Evolutionary conservation across 352 stramenopile species (phyloP).

Genomic region (Peronospora destructor): DNA sequence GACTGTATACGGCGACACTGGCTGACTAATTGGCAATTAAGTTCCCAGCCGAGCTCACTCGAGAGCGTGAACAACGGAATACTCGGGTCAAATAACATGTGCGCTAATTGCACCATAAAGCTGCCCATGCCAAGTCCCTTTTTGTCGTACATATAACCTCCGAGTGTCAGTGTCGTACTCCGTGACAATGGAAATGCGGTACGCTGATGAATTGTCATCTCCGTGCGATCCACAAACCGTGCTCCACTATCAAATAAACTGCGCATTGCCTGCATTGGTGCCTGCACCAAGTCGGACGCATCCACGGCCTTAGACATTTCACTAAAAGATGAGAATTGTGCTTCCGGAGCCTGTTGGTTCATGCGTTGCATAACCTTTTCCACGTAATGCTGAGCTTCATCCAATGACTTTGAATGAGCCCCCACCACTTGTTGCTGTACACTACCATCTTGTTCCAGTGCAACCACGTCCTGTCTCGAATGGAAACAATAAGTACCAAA

Average conservation of each 20-base stretch:
- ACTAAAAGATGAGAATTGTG: constrained; percentile 72
- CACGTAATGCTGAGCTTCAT: constrained; percentile 49
- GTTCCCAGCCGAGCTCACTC: constrained; percentile 72
- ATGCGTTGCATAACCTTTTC: constrained; percentile 50
- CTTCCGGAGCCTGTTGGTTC: constrained; percentile 65
- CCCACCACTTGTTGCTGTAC: constrained; percentile 32
- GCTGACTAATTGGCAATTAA: constrained; percentile 70
- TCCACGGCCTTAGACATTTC: constrained; percentile 80
- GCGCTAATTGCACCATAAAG: constrained; percentile 55
- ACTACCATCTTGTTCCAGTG: constrained; percentile 51
- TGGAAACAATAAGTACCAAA: not conserved
- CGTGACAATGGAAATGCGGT: constrained; percentile 57
- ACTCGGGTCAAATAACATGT: constrained; percentile 59
- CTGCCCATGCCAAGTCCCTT: constrained; percentile 60
- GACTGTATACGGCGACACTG: constrained; percentile 58
- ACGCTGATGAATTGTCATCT: constrained; percentile 79
- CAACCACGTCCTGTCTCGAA: constrained; percentile 36
- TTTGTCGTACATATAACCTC: constrained; percentile 83
- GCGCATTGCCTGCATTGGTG: constrained; percentile 49
- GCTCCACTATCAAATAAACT: constrained; percentile 41
- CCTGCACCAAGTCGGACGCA: constrained; percentile 61
- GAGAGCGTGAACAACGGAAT: constrained; percentile 51
- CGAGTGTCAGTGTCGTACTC: constrained; percentile 53
- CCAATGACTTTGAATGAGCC: constrained; percentile 37
- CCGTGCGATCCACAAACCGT: constrained; percentile 49